These are phyloP conservation scores for Penicillium salamii DNA, from an alignment of 495 filamentous ascomycete species.

Conservation along the genomic window DNA sequence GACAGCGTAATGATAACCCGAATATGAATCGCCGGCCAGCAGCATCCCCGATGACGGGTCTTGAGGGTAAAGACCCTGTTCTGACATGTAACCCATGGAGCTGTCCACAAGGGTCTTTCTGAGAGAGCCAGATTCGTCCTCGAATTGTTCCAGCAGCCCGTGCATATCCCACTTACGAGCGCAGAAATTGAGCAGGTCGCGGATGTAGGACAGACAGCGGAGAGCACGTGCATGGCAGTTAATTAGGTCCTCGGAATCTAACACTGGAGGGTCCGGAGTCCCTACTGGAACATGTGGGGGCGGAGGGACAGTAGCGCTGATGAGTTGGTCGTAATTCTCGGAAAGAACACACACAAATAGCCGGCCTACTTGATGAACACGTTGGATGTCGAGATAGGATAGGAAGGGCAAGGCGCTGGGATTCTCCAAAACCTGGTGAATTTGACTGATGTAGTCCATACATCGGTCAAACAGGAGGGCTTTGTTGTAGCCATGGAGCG, in stretches of 20 bases:
- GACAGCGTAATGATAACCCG: constrained; percentile 1
- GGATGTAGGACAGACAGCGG: constrained; percentile 32
- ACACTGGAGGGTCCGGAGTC: constrained; percentile 33
- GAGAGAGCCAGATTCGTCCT: constrained; percentile 23
- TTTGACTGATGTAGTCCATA: constrained; percentile 59
- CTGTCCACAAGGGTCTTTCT: constrained; percentile 11
- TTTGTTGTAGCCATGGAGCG: constrained; percentile 63
- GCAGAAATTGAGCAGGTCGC: constrained; percentile 32
- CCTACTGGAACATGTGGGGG: constrained; percentile 34
- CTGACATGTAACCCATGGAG: constrained; percentile 12
- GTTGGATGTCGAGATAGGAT: constrained; percentile 40
- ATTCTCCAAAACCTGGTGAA: constrained; percentile 39
- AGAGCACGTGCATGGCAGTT: constrained; percentile 35
- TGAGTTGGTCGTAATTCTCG: constrained; percentile 33
- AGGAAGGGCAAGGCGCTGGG: constrained; percentile 30
- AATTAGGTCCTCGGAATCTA: constrained; percentile 36
- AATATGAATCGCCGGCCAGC: constrained; percentile 26
- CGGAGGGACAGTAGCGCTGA: constrained; percentile 30
- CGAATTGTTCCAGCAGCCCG: constrained; percentile 30
- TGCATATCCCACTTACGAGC: constrained; percentile 35
- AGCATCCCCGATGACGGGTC: constrained; percentile 14
- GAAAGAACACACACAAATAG: constrained; percentile 31
- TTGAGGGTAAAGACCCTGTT: constrained; percentile 8
- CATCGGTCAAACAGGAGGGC: constrained; percentile 78
- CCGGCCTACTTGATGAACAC: constrained; percentile 34